Conservation (phyloP, 2,329 filamentous ascomycete genomes). For the Penicillium sp. region DNA sequence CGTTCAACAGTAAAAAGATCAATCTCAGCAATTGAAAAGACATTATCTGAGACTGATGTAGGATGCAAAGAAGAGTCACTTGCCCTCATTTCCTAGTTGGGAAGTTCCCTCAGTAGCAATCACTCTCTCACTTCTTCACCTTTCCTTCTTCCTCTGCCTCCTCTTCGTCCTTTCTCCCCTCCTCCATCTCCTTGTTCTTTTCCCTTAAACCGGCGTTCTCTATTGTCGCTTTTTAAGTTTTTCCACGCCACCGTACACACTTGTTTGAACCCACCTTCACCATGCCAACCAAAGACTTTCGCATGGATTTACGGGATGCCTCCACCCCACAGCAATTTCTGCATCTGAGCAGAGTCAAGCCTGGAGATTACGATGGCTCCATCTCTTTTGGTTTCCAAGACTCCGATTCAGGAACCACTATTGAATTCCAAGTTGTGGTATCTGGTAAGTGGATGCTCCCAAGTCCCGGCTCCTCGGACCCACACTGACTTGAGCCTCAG, state of each 20-base stretch:
- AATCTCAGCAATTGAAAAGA: not conserved
- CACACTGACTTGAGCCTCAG: conserved; percentile 29
- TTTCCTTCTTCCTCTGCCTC: not conserved
- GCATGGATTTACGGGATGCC: conserved; percentile 55
- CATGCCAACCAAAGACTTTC: conserved; percentile 69
- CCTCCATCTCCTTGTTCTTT: not conserved
- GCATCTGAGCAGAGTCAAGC: conserved; percentile 56
- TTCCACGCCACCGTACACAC: not conserved
- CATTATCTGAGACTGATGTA: not conserved
- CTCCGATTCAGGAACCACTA: conserved; percentile 10
- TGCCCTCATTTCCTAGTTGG: not conserved
- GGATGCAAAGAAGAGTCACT: not conserved
- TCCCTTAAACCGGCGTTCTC: not conserved
- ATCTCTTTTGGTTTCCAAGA: conserved; percentile 61
- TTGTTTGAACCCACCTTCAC: not conserved
- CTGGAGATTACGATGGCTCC: conserved; percentile 71
- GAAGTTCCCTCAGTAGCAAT: not conserved
- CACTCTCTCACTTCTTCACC: not conserved
- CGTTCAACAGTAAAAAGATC: not conserved
- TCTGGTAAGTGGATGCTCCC: conserved; percentile 33
- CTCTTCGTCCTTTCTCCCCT: not conserved
- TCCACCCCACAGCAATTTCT: conserved; percentile 40
- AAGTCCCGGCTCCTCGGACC: not conserved
- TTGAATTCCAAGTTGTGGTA: conserved; percentile 42
- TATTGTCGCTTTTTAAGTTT: not conserved